Evolutionary conservation across 306 rosid genomes (phyloP).

Genomic region (Inga laurina): DNA sequence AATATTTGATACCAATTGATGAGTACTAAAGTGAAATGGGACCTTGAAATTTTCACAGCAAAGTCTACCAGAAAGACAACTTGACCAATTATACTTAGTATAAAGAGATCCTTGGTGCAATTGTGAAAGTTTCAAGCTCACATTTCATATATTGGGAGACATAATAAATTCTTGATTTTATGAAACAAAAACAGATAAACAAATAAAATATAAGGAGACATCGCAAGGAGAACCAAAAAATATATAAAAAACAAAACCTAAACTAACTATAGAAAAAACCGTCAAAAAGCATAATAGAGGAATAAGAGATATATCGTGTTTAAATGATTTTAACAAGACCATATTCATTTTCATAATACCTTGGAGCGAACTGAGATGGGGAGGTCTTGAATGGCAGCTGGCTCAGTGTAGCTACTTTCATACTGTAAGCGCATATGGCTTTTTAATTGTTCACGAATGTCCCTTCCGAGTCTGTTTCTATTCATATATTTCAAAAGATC

Average conservation of each 20-base stretch:
- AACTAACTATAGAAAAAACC: not conserved
- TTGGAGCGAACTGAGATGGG: slow-evolving; percentile 88
- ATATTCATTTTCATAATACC: slow-evolving; percentile 48
- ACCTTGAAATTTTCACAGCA: slow-evolving; percentile 34
- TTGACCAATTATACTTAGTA: slow-evolving; percentile 79
- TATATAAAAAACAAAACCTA: too few relatives aligned
- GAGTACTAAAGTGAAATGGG: too few relatives aligned
- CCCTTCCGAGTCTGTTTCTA: slow-evolving; percentile 83
- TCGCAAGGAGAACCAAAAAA: too few relatives aligned
- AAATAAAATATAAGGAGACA: too few relatives aligned
- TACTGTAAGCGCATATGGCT: slow-evolving; percentile 88
- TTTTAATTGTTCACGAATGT: slow-evolving; percentile 86
- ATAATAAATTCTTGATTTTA: too few relatives aligned
- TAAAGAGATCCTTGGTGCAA: slow-evolving; percentile 49
- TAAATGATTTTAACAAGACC: slow-evolving; percentile 1
- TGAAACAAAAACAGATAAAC: too few relatives aligned
- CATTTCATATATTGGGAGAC: too few relatives aligned
- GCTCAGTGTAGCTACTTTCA: slow-evolving; percentile 92
- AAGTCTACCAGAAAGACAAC: slow-evolving; percentile 80
- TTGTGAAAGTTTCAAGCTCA: too few relatives aligned
- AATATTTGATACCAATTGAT: too few relatives aligned
- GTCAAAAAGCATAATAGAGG: slow-evolving; percentile 8
- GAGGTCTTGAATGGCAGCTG: slow-evolving; percentile 76
- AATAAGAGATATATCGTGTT: slow-evolving; percentile 2
- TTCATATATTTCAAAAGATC: slow-evolving; percentile 88